Evolutionary conservation across 352 stramenopile species (phyloP).

Genomic region (Globisporangium takayamanum): DNA sequence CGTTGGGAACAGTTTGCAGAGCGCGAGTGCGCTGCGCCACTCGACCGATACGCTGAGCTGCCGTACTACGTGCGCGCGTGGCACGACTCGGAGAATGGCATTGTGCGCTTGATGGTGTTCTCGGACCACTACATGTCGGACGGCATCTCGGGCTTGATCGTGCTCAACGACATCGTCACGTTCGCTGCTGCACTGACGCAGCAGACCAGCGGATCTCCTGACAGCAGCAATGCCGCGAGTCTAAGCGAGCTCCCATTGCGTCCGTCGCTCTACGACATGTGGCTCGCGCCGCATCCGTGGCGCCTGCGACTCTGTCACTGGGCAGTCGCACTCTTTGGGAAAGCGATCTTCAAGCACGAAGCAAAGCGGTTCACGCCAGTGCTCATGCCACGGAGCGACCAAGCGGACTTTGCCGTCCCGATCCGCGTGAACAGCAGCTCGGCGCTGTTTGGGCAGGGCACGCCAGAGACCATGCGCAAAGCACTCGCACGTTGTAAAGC

Average conservation of each 20-base stretch:
- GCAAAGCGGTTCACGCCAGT: slow-evolving; percentile 1
- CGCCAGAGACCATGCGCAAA: slow-evolving; percentile 24
- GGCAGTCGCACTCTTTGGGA: slow-evolving; percentile 12
- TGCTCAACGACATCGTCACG: slow-evolving; percentile 29
- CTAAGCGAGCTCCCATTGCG: slow-evolving; percentile 17
- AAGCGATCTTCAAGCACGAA: slow-evolving; percentile 15
- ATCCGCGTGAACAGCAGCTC: slow-evolving; percentile 22
- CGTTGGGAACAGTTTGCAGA: too few relatives aligned
- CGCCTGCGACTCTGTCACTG: slow-evolving; percentile 15
- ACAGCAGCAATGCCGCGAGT: too few relatives aligned
- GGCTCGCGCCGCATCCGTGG: slow-evolving; percentile 17
- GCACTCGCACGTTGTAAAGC: slow-evolving; percentile 29
- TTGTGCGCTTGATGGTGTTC: slow-evolving; percentile 37
- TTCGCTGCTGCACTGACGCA: slow-evolving; percentile 1
- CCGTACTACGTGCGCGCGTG: slow-evolving; percentile 17
- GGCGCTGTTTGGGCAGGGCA: slow-evolving; percentile 32
- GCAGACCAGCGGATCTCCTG: too few relatives aligned
- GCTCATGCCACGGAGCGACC: slow-evolving; percentile 17
- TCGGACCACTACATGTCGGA: slow-evolving; percentile 43
- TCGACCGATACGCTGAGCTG: slow-evolving; percentile 11
- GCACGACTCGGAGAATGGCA: slow-evolving; percentile 9
- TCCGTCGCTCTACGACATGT: slow-evolving; percentile 26
- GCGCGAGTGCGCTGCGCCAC: background rate
- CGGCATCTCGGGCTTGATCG: slow-evolving; percentile 25
- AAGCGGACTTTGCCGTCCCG: slow-evolving; percentile 29